Conservation (phyloP, 441 rosid species). For the Pelargonium myrrhifolium region DNA sequence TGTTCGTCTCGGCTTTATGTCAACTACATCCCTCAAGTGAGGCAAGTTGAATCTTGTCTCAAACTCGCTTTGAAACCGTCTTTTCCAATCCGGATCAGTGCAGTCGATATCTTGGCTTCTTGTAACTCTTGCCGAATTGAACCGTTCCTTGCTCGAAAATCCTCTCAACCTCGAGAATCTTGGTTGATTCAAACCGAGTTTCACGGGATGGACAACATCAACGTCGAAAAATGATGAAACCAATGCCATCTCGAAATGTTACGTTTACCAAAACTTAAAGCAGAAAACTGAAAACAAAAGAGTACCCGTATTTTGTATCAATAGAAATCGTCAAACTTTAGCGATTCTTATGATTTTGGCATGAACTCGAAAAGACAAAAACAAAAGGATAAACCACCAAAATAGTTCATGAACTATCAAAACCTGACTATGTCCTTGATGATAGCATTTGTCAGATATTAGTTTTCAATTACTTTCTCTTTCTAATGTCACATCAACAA, state of each 20-base stretch:
- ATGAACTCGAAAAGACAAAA: neutral
- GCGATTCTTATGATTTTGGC: neutral
- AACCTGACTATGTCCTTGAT: too few relatives aligned
- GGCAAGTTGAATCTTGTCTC: neutral
- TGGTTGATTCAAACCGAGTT: neutral
- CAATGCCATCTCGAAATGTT: neutral
- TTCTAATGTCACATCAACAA: too few relatives aligned
- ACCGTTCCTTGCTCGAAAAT: neutral
- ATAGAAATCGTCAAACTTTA: neutral
- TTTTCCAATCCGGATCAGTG: conserved; percentile 5
- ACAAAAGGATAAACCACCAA: neutral
- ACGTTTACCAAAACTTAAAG: neutral
- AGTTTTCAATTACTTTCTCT: too few relatives aligned
- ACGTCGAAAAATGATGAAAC: neutral
- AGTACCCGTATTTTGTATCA: neutral
- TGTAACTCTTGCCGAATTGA: neutral
- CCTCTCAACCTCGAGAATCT: neutral
- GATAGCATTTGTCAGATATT: too few relatives aligned
- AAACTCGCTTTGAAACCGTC: neutral
- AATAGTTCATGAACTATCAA: too few relatives aligned
- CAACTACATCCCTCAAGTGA: neutral
- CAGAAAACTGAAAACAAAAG: neutral
- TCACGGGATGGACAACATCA: neutral
- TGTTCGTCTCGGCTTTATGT: neutral
- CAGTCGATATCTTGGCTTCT: neutral